A percentile compares a stretch with the other conserved stretches of the same genome.
phyloP scores from a whole-genome alignment of 202 grass and related monocot species.

The Eragrostis tef region DNA sequence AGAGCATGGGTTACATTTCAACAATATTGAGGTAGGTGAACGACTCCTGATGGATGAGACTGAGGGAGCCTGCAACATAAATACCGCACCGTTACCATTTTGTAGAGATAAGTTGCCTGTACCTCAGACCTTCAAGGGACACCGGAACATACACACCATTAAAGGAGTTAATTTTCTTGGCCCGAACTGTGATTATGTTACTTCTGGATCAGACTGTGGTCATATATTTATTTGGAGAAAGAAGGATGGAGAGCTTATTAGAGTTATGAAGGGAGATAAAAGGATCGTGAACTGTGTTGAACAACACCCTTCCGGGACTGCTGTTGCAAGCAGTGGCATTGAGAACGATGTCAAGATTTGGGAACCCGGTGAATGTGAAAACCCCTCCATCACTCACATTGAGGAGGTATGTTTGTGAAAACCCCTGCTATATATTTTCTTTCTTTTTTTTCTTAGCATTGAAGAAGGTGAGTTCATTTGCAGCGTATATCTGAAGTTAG shows the following conservation, averaged over 20 bases:
- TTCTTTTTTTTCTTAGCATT: not conserved
- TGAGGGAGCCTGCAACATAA: conserved; percentile 4
- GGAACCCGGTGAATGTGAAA: conserved; percentile 56
- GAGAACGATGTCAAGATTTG: conserved; percentile 78
- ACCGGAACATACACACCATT: conserved; percentile 63
- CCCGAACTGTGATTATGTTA: conserved; percentile 82
- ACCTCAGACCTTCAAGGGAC: conserved; percentile 59
- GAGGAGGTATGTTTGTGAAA: conserved; percentile 52
- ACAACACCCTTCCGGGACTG: conserved; percentile 65
- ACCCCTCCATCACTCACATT: not conserved
- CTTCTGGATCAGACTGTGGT: conserved; percentile 79
- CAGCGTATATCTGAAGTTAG: not conserved
- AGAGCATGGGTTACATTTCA: conserved; percentile 61
- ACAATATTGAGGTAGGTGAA: conserved; percentile 37
- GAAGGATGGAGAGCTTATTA: conserved; percentile 63
- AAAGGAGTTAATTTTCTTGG: conserved; percentile 90
- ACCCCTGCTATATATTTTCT: too few relatives aligned
- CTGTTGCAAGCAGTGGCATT: conserved; percentile 80
- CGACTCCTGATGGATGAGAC: conserved; percentile 14
- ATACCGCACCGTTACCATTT: conserved; percentile 18
- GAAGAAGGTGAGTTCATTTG: not conserved
- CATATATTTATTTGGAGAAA: conserved; percentile 84
- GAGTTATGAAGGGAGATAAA: conserved; percentile 73
- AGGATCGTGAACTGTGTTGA: conserved; percentile 82
- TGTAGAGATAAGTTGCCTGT: conserved; percentile 35